These are phyloP conservation scores for Thelonectria rubi DNA, from an alignment of 2,329 filamentous ascomycete genomes.

Conservation along the genomic window DNA sequence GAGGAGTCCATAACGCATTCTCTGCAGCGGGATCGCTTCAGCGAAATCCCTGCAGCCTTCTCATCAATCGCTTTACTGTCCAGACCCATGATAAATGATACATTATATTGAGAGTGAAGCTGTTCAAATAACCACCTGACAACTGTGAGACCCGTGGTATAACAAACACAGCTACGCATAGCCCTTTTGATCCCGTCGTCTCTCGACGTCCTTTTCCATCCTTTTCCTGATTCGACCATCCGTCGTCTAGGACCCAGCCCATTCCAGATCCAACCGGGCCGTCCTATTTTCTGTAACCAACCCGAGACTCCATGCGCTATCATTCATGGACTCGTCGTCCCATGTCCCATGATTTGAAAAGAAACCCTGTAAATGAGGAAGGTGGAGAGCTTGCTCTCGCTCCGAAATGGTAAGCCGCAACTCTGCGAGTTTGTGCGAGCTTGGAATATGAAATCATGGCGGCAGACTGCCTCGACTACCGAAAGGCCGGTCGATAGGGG, in stretches of 20 bases:
- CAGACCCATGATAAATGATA: no score
- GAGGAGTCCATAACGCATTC: neutral
- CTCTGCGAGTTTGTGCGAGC: neutral
- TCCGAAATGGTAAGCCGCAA: neutral
- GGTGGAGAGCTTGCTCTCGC: neutral
- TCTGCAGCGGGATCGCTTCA: no score
- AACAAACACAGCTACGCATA: slow-evolving; percentile 29
- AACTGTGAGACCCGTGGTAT: slow-evolving; percentile 8
- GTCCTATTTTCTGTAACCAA: slow-evolving; percentile 32
- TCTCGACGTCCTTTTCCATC: slow-evolving; percentile 25
- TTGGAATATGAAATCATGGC: neutral
- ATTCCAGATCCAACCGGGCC: slow-evolving; percentile 29
- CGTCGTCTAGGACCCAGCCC: slow-evolving; percentile 30
- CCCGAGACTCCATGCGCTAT: slow-evolving; percentile 37
- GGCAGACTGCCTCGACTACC: slow-evolving; percentile 17
- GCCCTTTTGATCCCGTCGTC: slow-evolving; percentile 26
- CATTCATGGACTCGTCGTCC: slow-evolving; percentile 38
- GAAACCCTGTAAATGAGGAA: slow-evolving; percentile 24
- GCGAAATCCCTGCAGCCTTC: no score
- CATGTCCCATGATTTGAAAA: slow-evolving; percentile 28
- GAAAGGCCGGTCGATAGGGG: slow-evolving; percentile 50
- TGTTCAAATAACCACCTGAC: neutral
- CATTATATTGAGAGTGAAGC: slow-evolving; percentile 17
- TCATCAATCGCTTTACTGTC: no score
- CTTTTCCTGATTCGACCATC: slow-evolving; percentile 21